phyloP scores from a whole-genome alignment of 441 rosid species.

The Populus hybrid region DNA sequence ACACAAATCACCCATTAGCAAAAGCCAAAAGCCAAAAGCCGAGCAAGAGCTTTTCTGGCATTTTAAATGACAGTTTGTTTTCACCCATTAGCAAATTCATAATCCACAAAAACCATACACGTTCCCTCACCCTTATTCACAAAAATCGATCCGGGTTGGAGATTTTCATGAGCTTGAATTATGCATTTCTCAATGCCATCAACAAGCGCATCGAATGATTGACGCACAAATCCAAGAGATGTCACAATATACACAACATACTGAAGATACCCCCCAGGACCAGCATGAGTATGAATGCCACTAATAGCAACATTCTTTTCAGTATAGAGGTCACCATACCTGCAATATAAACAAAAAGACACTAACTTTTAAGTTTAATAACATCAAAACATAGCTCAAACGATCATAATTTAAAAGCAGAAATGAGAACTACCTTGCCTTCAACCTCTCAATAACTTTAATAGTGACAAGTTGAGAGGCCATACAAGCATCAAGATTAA shows the following conservation, averaged over 20 bases:
- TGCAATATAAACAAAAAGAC: constrained; percentile 31
- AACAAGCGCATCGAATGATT: constrained; percentile 89
- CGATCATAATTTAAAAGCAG: background rate
- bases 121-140: constrained; percentile 57
- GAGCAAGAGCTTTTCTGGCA: background rate
- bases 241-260: constrained; percentile 79
- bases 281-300: constrained; percentile 94
- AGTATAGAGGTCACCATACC: constrained; percentile 80
- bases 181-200: constrained; percentile 91
- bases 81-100: background rate
- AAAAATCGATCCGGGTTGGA: constrained; percentile 72
- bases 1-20: background rate
- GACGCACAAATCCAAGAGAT: constrained; percentile 89
- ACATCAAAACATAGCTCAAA: background rate
- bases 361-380: background rate
- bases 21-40: background rate
- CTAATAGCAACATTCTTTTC: constrained; percentile 86
- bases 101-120: constrained; percentile 1
- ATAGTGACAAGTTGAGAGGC: constrained; percentile 88
- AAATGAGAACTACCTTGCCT: constrained; percentile 54
- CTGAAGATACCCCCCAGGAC: constrained; percentile 96
- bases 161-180: constrained; percentile 84
- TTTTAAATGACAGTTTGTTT: background rate
- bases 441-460: constrained; percentile 89
- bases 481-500: constrained; percentile 97